These are phyloP conservation scores for Hypomyces perniciosus DNA, from an alignment of 2,329 filamentous ascomycete genomes.

Conservation along the genomic window DNA sequence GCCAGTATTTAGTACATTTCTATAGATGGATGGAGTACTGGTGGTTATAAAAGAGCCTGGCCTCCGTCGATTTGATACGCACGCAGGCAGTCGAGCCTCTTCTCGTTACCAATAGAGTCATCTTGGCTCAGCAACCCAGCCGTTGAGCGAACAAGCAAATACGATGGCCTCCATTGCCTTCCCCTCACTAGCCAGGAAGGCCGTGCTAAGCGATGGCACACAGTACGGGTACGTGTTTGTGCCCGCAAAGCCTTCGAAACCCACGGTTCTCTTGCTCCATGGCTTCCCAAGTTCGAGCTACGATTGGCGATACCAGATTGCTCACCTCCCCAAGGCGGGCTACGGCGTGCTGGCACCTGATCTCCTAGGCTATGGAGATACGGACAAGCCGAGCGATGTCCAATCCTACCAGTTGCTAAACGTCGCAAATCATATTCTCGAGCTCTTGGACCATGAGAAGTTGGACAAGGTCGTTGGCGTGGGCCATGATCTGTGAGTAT, in stretches of 20 bases:
- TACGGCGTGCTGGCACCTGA: conserved; percentile 17
- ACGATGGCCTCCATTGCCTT: conserved; percentile 3
- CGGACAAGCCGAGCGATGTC: conserved; percentile 12
- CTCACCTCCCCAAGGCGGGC: conserved; percentile 11
- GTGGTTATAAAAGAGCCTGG: too few species aligned
- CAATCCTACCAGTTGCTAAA: conserved; percentile 14
- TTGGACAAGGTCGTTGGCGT: conserved; percentile 14
- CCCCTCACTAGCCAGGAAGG: not conserved
- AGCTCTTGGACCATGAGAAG: conserved; percentile 13
- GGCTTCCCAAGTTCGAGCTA: conserved; percentile 16
- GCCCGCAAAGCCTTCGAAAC: conserved; percentile 2
- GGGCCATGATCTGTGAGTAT: conserved; percentile 16
- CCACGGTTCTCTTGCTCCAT: conserved; percentile 17
- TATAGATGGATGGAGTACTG: too few species aligned
- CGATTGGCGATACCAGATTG: conserved; percentile 16
- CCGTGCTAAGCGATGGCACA: not conserved
- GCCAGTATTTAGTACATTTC: too few species aligned
- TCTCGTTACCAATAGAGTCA: too few species aligned
- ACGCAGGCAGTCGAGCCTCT: too few species aligned
- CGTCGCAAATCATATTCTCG: conserved; percentile 11
- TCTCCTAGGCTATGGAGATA: conserved; percentile 18
- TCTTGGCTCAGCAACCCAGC: too few species aligned
- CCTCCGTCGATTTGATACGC: too few species aligned
- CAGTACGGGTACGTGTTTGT: conserved; percentile 9
- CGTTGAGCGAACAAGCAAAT: not conserved